Base-by-base conservation (phyloP, 1,284 basidiomycete species). In the Cerioporus squamosus region DNA sequence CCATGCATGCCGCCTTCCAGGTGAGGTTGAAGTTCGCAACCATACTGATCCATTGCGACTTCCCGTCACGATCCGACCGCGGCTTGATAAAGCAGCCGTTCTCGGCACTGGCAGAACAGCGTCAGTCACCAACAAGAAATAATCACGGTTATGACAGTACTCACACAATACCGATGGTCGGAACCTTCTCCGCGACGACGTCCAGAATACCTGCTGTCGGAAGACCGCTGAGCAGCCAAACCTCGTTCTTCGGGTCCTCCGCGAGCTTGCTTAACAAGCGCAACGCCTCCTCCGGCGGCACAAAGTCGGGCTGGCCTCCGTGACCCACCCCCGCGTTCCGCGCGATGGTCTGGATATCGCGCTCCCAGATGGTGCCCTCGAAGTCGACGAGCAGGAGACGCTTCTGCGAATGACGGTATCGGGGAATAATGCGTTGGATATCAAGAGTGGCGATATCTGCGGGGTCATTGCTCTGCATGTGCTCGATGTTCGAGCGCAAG, bases 71-170 rank as follows among this genome's bases (percentile, higher is more conserved):
- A 1, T 67, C 70, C 9, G 76, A 68, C 23, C 76, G 75, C 29
- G 87, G 83, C 77, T 86, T 89, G 70, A 94, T 83, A 70, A 87
- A 94, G 73, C 94, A 95, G 1, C 93, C 94, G 61, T 95, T 93
- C 76, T 95, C 93, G 0, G 92, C 91, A 0, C 88, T 89, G 59
- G 7, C 33, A 36, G 6, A 23, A 48, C 3, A 47, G 26, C n/a
- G 49, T 54, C 40, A 48, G 22, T 14, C 5, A 36, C 1, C 2
- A 24, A 2, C n/a, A 10, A 2, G 3, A 9, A 0, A 1, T 10
- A 1, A 29, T 43, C n/a, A 23, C 39, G 61, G 18, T 52, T 18
- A 12, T 24, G 5, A 15, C 20, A 15, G 26, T 29, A 79, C 85
- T 72, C 69, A 88, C 79, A 93, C 85, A 60, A 95, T 84, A n/a